Evolutionary conservation across 1,139 yeast species (phyloP).

Genomic region (Yamadazyma sp.): DNA sequence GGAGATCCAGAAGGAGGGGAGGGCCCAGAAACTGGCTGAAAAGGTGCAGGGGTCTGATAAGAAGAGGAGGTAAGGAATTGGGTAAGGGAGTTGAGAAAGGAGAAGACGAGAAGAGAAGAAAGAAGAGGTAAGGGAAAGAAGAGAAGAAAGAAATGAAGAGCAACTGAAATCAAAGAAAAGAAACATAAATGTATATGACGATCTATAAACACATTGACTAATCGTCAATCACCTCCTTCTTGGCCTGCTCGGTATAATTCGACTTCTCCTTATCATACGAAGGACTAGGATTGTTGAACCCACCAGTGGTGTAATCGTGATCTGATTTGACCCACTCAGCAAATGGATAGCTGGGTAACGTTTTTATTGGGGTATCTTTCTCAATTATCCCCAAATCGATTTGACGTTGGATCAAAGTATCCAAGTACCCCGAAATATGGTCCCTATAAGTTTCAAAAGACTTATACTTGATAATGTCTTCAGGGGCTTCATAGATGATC

Average conservation of each 20-base stretch:
- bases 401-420: slow-evolving; percentile 56
- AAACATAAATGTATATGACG: background rate
- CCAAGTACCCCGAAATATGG: slow-evolving; percentile 59
- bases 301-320: slow-evolving; percentile 43
- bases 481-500: slow-evolving; percentile 66
- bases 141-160: background rate
- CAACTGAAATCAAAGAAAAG: background rate
- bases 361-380: slow-evolving; percentile 58
- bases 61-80: no score
- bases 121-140: background rate
- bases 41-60: no score
- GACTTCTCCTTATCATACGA: slow-evolving; percentile 8
- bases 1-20: slow-evolving; percentile 21
- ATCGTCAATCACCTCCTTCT: slow-evolving; percentile 10
- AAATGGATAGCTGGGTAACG: slow-evolving; percentile 65
- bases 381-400: slow-evolving; percentile 53
- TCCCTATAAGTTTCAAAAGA: slow-evolving; percentile 57
- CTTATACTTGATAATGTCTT: slow-evolving; percentile 62
- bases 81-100: no score
- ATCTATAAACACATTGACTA: no score
- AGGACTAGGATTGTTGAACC: slow-evolving; percentile 48
- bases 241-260: slow-evolving; percentile 14
- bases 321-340: slow-evolving; percentile 47
- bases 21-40: background rate
- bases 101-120: slow-evolving; percentile 2